Evolutionary conservation across 2,329 filamentous ascomycete species (phyloP).

Genomic region (Phialophora tarda): DNA sequence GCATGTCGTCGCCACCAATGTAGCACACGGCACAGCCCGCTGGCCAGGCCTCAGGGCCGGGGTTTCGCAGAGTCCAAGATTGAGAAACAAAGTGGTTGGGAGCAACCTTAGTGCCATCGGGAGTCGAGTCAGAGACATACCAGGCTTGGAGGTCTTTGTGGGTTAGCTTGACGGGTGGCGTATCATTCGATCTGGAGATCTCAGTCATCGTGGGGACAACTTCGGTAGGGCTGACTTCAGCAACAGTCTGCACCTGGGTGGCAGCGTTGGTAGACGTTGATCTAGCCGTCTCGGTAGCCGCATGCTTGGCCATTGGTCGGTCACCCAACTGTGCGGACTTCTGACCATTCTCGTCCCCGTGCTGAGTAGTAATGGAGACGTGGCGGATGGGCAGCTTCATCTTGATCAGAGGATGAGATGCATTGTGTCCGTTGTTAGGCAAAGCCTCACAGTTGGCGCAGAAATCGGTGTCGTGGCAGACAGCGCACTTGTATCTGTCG

Average conservation of each 20-base stretch:
- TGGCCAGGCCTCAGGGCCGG: slow-evolving; percentile 80
- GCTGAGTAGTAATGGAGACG: slow-evolving; percentile 83
- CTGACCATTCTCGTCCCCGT: slow-evolving; percentile 73
- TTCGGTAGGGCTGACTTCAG: slow-evolving; percentile 70
- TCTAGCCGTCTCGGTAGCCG: slow-evolving; percentile 59
- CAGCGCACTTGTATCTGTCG: slow-evolving; percentile 92
- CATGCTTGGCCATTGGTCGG: slow-evolving; percentile 53
- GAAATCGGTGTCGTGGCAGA: slow-evolving; percentile 94
- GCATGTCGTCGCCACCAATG: slow-evolving; percentile 95
- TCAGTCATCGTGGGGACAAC: slow-evolving; percentile 34
- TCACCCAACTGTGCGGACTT: slow-evolving; percentile 76
- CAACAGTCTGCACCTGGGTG: slow-evolving; percentile 72
- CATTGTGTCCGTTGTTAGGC: slow-evolving; percentile 84
- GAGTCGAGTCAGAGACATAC: slow-evolving; percentile 78
- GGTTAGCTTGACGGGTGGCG: slow-evolving; percentile 45
- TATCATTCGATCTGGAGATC: background rate
- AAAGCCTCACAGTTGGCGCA: slow-evolving; percentile 91
- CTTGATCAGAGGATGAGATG: slow-evolving; percentile 95
- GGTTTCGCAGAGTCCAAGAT: slow-evolving; percentile 89
- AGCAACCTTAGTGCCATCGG: slow-evolving; percentile 75
- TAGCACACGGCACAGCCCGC: slow-evolving; percentile 88
- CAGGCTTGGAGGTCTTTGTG: slow-evolving; percentile 63
- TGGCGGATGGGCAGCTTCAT: slow-evolving; percentile 91
- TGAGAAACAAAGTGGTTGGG: slow-evolving; percentile 81
- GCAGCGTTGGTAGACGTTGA: slow-evolving; percentile 58